Percentiles rank a stretch among this genome's conserved stretches.
Evolutionary conservation across 805 yeast species (phyloP).

Genomic region (Candida namnaoensis): DNA sequence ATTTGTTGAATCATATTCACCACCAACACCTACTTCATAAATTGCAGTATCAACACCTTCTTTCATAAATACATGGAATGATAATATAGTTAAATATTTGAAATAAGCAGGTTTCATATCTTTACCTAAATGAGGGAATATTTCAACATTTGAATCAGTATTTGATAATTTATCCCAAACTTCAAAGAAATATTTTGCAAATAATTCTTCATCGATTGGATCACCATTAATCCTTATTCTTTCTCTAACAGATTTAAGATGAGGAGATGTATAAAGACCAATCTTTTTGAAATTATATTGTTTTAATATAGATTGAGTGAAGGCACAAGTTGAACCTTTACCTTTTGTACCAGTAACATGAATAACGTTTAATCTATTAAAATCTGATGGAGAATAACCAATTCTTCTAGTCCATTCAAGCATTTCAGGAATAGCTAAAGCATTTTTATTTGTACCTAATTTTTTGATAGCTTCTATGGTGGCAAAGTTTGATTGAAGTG

Average conservation of each 20-base stretch:
- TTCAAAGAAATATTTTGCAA: constrained; percentile 86
- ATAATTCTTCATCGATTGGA: constrained; percentile 74
- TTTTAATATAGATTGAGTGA: constrained; percentile 68
- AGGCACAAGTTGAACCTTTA: constrained; percentile 96
- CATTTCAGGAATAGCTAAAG: constrained; percentile 78
- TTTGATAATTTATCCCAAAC: constrained; percentile 77
- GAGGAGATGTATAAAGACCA: constrained; percentile 96
- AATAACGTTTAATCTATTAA: constrained; percentile 67
- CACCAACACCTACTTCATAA: constrained; percentile 98
- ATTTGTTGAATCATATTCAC: constrained; percentile 95
- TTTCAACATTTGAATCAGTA: constrained; percentile 42
- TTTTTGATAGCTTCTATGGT: constrained; percentile 75
- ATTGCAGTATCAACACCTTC: constrained; percentile 93
- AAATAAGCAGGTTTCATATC: constrained; percentile 87
- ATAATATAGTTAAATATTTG: constrained; percentile 78
- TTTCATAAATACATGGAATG: constrained; percentile 81
- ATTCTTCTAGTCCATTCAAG: constrained; percentile 66
- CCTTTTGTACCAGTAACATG: constrained; percentile 99
- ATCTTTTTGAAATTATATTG: constrained; percentile 60
- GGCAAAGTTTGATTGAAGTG: constrained; percentile 86
- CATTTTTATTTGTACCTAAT: constrained; percentile 53
- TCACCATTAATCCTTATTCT: constrained; percentile 81
- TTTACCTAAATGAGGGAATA: constrained; percentile 67
- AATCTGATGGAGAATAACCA: constrained; percentile 59
- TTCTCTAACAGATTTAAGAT: constrained; percentile 86